A percentile compares a stretch with the other conserved stretches of the same genome.
These are phyloP conservation scores for Eutypa lata DNA, from an alignment of 2,329 filamentous ascomycete species.

Conservation along the genomic window DNA sequence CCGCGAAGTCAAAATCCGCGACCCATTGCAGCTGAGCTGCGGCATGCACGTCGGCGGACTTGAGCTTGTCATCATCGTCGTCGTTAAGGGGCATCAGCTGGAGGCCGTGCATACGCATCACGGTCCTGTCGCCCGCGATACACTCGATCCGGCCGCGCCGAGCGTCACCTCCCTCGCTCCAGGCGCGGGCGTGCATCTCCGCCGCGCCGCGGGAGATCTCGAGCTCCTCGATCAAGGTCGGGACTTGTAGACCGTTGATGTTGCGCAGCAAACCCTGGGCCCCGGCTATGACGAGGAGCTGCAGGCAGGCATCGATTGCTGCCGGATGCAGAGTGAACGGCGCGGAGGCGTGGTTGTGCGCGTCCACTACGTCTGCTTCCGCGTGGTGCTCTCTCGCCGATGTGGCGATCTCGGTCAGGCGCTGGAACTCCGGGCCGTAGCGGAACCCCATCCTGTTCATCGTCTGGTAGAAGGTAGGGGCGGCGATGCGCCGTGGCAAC, in stretches of 20 bases:
- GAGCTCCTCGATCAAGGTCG: conserved; percentile 24
- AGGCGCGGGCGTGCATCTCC: conserved; percentile 11
- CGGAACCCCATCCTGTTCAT: conserved; percentile 27
- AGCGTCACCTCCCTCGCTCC: conserved; percentile 11
- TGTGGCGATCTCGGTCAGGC: conserved; percentile 19
- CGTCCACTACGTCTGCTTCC: conserved; percentile 13
- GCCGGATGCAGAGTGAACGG: conserved; percentile 36
- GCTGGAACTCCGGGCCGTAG: conserved; percentile 29
- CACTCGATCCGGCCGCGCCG: conserved; percentile 13
- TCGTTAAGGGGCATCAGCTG: conserved; percentile 21
- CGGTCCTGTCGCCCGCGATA: conserved; percentile 12
- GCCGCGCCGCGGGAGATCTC: conserved; percentile 10
- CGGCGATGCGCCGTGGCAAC: conserved; percentile 18
- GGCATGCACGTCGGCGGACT: conserved; percentile 20
- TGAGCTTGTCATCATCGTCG: conserved; percentile 10
- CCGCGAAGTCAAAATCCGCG: conserved; percentile 28
- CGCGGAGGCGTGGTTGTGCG: conserved; percentile 14
- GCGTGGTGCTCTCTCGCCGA: conserved; percentile 15
- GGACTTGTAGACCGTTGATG: conserved; percentile 18
- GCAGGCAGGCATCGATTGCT: conserved; percentile 33
- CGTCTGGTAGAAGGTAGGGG: conserved; percentile 21
- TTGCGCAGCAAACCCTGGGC: conserved; percentile 18
- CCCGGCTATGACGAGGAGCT: conserved; percentile 24
- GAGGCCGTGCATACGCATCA: conserved; percentile 16
- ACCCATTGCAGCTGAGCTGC: conserved; percentile 28